Conservation (phyloP, 257 asterid genomes). For the Henckelia pumila region DNA sequence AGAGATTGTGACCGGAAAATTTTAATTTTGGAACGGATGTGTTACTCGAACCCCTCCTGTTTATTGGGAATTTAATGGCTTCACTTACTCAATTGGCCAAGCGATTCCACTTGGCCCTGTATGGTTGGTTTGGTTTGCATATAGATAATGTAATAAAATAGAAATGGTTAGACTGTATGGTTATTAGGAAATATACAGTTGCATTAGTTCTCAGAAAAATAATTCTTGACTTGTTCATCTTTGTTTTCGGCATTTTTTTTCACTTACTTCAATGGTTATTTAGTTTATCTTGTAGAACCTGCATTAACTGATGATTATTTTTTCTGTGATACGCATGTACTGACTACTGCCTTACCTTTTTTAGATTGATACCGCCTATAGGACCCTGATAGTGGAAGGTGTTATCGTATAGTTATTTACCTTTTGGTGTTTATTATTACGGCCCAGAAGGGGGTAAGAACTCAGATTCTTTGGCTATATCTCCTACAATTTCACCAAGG, state of each 20-base stretch:
- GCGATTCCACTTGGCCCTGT: neutral
- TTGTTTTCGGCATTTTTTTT: neutral
- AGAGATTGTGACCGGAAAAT: neutral
- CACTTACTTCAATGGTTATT: neutral
- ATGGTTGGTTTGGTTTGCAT: neutral
- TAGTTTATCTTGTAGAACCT: neutral
- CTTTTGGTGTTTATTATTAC: neutral
- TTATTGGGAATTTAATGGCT: neutral
- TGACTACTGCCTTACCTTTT: neutral
- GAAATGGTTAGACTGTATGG: neutral
- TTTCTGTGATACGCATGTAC: neutral
- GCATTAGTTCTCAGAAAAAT: neutral
- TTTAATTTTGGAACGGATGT: neutral
- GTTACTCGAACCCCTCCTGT: neutral
- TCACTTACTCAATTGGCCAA: neutral
- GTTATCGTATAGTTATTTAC: neutral
- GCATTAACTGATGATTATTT: too few relatives aligned
- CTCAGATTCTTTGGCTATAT: neutral
- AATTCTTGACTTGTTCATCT: neutral
- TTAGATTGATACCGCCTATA: neutral
- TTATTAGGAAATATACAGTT: too few relatives aligned
- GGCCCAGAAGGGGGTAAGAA: neutral
- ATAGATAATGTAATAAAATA: too few relatives aligned
- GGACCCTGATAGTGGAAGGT: neutral
- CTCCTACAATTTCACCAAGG: neutral